These are phyloP conservation scores for Phyllostachys edulis DNA, from an alignment of 176 grass and related monocot species.

Conservation along the genomic window DNA sequence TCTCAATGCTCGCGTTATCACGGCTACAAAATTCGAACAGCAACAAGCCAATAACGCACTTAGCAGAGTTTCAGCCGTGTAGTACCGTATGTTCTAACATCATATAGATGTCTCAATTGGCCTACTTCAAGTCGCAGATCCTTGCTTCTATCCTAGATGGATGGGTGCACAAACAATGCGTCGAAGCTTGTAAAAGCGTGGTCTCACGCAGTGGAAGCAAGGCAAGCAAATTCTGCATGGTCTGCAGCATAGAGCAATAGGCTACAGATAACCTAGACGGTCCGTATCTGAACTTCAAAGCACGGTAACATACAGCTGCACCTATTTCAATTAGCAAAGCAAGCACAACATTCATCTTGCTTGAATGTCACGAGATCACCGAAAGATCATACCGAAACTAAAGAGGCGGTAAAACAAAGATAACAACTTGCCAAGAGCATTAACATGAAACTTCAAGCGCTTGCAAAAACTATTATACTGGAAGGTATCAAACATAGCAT, in stretches of 20 bases:
- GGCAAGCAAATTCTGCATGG: background rate
- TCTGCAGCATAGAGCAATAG: background rate
- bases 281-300: background rate
- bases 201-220: background rate
- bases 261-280: background rate
- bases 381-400: background rate
- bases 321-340: background rate
- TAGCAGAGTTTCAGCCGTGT: background rate
- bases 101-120: background rate
- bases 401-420: background rate
- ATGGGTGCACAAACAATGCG: background rate
- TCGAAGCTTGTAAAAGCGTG: background rate
- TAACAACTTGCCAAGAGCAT: background rate
- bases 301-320: background rate
- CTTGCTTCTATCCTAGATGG: background rate
- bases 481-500: conserved; percentile 12
- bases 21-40: background rate
- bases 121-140: background rate
- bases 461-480: conserved; percentile 36
- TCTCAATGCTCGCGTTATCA: too few species aligned
- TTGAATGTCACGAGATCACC: background rate
- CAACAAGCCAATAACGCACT: background rate
- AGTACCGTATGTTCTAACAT: background rate
- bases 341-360: background rate
- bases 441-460: background rate